Base-by-base conservation (phyloP, 148 eudicot species). In the Rhododendron vialii region DNA sequence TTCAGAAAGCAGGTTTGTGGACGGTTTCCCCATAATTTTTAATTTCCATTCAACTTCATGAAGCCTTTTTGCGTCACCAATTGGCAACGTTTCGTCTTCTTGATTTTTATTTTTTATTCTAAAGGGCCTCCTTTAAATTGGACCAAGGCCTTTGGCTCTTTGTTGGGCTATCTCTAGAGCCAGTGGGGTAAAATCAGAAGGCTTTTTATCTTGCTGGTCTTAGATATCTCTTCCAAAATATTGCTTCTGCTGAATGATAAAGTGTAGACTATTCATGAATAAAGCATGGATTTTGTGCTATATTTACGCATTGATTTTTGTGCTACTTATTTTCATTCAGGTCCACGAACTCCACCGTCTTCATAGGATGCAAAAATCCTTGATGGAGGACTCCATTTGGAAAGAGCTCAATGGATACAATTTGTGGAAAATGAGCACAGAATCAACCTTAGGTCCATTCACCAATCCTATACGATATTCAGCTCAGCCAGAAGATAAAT, bases 341-440 rank as follows among this genome's bases (percentile, higher is more conserved):
- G 93, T 93, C 79, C 82, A 85, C 69, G 96, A 93, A 89, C 91
- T 92, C 76, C 96, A 93, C 83, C 89, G 86, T 15, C 82, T 95
- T 36, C 90, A 92, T 81, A 57, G 67, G 63, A 78, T 86, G 41
- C 98, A 95, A 81, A 85, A 76, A 87, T 81, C 83, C 71, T 82
- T 90, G 90, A 87, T 87, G 91, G 90, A 89, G 80, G 89, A 89
- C 9, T 86, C 55, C 65, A 81, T 84, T 78, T 81, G 67, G 71
- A 90, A 83, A 83, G 87, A 69, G 83, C 65, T 86, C 13, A 80
- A 85, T 79, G 75, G 84, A 55, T 84, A 55, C 85, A 83, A 83
- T 69, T 71, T 87, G 79, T 80, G 71, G 63, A 78, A 71, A 77
- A 83, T 71, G 47, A 71, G 88, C 82, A 5, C 59, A 35, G 81